A percentile compares a stretch with the other conserved stretches of the same genome.
Conservation (phyloP, 169 alveolate species). For the Cryptosporidium andersoni region DNA sequence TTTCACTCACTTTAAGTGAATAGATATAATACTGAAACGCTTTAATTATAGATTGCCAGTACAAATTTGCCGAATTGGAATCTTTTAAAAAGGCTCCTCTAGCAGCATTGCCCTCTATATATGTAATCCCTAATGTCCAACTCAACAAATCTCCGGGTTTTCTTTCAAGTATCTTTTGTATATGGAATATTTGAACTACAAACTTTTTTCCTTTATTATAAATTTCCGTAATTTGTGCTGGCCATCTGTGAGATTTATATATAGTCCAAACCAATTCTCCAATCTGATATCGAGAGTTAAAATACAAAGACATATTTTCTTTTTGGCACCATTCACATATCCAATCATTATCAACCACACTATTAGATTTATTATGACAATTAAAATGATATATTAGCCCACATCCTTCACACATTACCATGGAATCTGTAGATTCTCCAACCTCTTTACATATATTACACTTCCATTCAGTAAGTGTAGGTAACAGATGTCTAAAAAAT, state of each 20-base stretch:
- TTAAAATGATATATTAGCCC: conserved; percentile 31
- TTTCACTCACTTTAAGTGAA: conserved; percentile 31
- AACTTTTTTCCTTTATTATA: neutral
- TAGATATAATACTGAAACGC: conserved; percentile 32
- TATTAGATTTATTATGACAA: conserved; percentile 16
- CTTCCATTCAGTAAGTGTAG: conserved; percentile 40
- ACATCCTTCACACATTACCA: conserved; percentile 62
- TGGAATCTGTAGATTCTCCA: neutral
- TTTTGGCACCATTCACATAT: conserved; percentile 42
- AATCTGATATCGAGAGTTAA: conserved; percentile 37
- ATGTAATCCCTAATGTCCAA: conserved; percentile 48
- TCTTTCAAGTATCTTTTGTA: conserved; percentile 25
- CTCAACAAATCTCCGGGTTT: conserved; percentile 17
- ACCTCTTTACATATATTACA: conserved; percentile 30
- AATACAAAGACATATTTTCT: neutral
- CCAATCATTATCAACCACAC: conserved; percentile 42
- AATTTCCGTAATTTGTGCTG: conserved; percentile 43
- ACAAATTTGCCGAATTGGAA: conserved; percentile 14
- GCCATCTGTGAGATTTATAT: conserved; percentile 41
- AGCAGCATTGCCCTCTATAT: conserved; percentile 57
- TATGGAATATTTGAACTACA: conserved; percentile 40
- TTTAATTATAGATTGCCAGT: conserved; percentile 58
- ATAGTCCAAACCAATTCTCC: conserved; percentile 66
- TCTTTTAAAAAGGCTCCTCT: conserved; percentile 52
- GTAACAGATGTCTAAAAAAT: conserved; percentile 56